Percentiles rank a stretch among this genome's conserved stretches.
Conservation (phyloP, 2,329 filamentous ascomycete species). For the Aspergillus viridinutans region DNA sequence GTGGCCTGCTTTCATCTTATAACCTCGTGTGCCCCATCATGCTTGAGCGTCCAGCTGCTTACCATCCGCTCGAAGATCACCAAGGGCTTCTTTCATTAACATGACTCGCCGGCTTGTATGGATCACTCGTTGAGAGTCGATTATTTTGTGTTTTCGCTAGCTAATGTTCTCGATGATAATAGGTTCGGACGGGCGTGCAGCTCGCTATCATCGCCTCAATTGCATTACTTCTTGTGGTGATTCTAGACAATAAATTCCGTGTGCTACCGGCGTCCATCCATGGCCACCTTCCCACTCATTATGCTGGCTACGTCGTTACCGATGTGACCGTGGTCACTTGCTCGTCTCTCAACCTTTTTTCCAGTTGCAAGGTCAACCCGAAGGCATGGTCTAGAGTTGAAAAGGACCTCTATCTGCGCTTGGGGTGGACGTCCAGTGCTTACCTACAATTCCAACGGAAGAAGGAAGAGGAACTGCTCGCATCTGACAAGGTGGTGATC, state of each 20-base stretch:
- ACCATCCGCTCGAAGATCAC: conserved; percentile 25
- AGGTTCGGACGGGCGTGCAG: conserved; percentile 68
- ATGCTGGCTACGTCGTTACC: conserved; percentile 78
- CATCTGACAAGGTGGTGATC: conserved; percentile 72
- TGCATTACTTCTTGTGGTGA: conserved; percentile 67
- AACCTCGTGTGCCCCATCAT: conserved; percentile 25
- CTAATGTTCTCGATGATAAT: conserved; percentile 9
- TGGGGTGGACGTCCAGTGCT: conserved; percentile 68
- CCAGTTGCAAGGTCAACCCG: conserved; percentile 69
- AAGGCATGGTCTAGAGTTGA: conserved; percentile 77
- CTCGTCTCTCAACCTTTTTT: conserved; percentile 68
- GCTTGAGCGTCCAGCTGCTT: conserved; percentile 25
- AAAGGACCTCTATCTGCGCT: conserved; percentile 80
- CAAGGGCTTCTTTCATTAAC: conserved; percentile 29
- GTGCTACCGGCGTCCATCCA: conserved; percentile 83
- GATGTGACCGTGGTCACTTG: conserved; percentile 77
- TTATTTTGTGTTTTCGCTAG: not conserved
- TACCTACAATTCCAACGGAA: conserved; percentile 80
- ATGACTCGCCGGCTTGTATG: conserved; percentile 44
- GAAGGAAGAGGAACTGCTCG: conserved; percentile 74
- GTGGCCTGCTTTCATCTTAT: conserved; percentile 10
- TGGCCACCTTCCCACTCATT: conserved; percentile 79
- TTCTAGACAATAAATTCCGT: conserved; percentile 84
- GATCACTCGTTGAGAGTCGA: conserved; percentile 1
- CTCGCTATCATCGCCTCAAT: conserved; percentile 62